phyloP scores from a whole-genome alignment of 371 early-diverging fungal species.

The Rhizopus stolonifer region DNA sequence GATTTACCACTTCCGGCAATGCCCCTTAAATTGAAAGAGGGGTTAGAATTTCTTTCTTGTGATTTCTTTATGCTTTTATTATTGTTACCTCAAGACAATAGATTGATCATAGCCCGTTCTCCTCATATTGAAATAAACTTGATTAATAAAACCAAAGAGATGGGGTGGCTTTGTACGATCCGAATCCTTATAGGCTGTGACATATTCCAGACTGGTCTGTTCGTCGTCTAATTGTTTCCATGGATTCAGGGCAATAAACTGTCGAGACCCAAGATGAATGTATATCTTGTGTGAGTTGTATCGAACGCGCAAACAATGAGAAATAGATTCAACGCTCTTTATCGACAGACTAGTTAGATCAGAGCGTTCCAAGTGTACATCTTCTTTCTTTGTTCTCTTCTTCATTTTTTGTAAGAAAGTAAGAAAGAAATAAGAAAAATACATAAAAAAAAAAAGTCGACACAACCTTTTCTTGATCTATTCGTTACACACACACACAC shows the following conservation, averaged over 20 bases:
- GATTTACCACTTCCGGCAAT: constrained; percentile 88
- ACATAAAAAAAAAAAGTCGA: too few species aligned
- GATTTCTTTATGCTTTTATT: too few species aligned
- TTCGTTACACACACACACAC: too few species aligned
- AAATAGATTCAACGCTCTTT: too few species aligned
- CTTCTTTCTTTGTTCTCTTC: too few species aligned
- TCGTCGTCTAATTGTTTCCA: constrained; percentile 50
- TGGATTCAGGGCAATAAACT: constrained; percentile 62
- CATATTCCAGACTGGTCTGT: constrained; percentile 70
- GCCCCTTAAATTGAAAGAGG: constrained; percentile 58
- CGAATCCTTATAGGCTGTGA: constrained; percentile 63
- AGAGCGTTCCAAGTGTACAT: too few species aligned
- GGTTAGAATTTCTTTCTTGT: not conserved
- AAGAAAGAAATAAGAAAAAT: too few species aligned
- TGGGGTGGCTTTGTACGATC: constrained; percentile 62
- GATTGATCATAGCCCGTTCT: constrained; percentile 77
- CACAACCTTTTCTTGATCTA: too few species aligned
- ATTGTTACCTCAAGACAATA: constrained; percentile 67
- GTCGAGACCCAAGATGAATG: constrained; percentile 65
- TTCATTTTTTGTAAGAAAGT: too few species aligned
- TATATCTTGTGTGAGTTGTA: constrained; percentile 56
- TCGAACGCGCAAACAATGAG: constrained; percentile 46
- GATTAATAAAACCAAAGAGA: constrained; percentile 72
- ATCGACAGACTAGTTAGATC: too few species aligned
- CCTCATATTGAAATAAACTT: constrained; percentile 74